Evolutionary conservation across 2,329 filamentous ascomycete genomes (phyloP), one percentile per base, ranked within the genome.

Genomic region (Colletotrichum tamarilloi): DNA sequence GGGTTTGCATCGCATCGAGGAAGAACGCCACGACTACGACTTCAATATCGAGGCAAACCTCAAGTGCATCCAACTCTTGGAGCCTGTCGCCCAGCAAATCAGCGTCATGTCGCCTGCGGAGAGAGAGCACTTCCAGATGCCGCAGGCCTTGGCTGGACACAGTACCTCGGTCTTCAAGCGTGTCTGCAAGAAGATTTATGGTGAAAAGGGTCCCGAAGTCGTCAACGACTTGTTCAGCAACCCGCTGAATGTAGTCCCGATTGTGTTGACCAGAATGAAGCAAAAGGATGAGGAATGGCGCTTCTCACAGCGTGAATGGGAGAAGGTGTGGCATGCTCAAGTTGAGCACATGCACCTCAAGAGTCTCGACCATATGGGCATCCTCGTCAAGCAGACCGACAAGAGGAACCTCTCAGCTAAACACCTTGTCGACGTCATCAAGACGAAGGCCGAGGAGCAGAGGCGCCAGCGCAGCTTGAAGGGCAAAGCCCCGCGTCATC

Each of bases 231-330:
- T 99, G 84, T 97, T 97, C 80, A 88, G 88, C 55, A 90, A 94
- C 67, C 97, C 97, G 0, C 95, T 94, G 79, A 92, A 92, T 52
- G 95, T 98, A 3, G 91, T 99, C 2, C 97, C 97, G 0, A 92
- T 98, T 49, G 90, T 99, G 32, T 87, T 99, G 73, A 93, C 94
- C 64, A 91, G 97, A 14, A 88, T 99, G 77, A 98, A 98, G 85
- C 94, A 97, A 79, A 98, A 98, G 81, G 92, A 97, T 57, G 97
- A 99, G 82, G 95, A 98, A 79, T 99, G 97, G 97, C 95, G 97
- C 76, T 95, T 97, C 77, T 96, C 95, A 6, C 95, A 94, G 81
- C 94, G 97, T 38, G 97, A 99, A 81, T 99, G 97, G 97, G 95
- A 98, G 82, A 98, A 98, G 84, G 95, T 99, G 8, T 99, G 97